A percentile compares a stretch with the other conserved stretches of the same genome.
Conservation (phyloP, 768 basidiomycete genomes). For the Kockovaella imperatae region DNA sequence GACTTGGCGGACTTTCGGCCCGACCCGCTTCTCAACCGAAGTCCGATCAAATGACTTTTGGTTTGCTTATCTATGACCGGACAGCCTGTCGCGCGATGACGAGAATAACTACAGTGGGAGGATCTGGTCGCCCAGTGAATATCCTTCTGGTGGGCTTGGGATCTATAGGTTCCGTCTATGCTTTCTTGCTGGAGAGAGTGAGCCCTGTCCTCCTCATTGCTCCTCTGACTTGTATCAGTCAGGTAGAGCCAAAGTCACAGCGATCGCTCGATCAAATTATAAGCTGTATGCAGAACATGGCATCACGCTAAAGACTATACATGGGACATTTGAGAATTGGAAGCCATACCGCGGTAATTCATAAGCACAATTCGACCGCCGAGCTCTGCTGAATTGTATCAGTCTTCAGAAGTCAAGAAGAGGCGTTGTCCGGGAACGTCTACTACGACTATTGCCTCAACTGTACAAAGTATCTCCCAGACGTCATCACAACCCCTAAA, state of each 20-base stretch:
- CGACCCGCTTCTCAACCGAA: too few relatives aligned
- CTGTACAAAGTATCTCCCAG: conserved; percentile 65
- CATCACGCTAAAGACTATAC: conserved; percentile 50
- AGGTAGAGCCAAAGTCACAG: conserved; percentile 59
- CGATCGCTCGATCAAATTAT: conserved; percentile 65
- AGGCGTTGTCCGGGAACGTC: conserved; percentile 52
- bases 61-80: too few relatives aligned
- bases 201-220: conserved; percentile 23
- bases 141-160: conserved; percentile 38
- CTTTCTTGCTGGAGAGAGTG: conserved; percentile 61
- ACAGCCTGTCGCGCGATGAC: too few relatives aligned
- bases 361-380: not conserved
- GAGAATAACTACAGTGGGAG: too few relatives aligned
- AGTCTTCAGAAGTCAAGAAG: conserved; percentile 55
- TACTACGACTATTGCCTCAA: conserved; percentile 61
- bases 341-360: conserved; percentile 57
- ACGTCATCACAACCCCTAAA: conserved; percentile 54
- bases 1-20: too few relatives aligned
- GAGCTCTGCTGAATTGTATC: not conserved
- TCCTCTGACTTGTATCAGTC: conserved; percentile 42
- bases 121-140: conserved; percentile 12
- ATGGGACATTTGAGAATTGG: conserved; percentile 56
- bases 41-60: too few relatives aligned
- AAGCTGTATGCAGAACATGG: conserved; percentile 40
- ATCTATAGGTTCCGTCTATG: conserved; percentile 35